phyloP scores from a whole-genome alignment of 2,329 filamentous ascomycete species.

The Ceratocystis destructans region DNA sequence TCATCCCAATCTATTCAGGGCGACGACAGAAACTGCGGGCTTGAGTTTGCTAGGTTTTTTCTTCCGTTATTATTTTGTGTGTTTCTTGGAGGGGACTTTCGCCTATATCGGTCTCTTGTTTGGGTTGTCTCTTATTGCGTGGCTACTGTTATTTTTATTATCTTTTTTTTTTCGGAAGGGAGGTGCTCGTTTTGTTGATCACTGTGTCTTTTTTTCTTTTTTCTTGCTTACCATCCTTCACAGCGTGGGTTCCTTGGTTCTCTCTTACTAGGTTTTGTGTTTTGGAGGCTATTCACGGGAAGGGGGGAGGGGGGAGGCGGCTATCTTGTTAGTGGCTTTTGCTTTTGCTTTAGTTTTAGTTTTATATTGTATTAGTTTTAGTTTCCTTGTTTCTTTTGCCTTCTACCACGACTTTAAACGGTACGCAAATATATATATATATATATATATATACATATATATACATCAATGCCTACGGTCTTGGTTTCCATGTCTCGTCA shows the following conservation, averaged over 20 bases:
- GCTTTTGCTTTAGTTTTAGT: background rate
- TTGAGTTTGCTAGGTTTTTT: slow-evolving; percentile 3
- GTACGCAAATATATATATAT: background rate
- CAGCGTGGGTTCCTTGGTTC: background rate
- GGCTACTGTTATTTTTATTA: background rate
- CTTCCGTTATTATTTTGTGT: slow-evolving; percentile 4
- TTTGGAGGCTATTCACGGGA: background rate
- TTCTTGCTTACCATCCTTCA: background rate
- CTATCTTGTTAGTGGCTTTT: background rate
- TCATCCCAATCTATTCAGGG: background rate
- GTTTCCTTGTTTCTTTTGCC: background rate
- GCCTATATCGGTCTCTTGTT: background rate
- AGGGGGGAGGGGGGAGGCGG: background rate
- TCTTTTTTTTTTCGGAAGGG: background rate
- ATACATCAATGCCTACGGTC: too few relatives aligned
- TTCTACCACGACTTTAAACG: background rate
- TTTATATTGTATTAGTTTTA: background rate
- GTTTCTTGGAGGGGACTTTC: background rate
- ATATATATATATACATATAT: background rate
- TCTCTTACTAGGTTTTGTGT: background rate
- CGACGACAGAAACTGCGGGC: background rate
- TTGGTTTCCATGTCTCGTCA: too few relatives aligned
- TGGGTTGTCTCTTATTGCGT: background rate
- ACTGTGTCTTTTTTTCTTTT: background rate
- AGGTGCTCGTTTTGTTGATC: background rate